These are phyloP conservation scores for Penicillium sp. DNA, from an alignment of 2,329 filamentous ascomycete species.

Conservation along the genomic window DNA sequence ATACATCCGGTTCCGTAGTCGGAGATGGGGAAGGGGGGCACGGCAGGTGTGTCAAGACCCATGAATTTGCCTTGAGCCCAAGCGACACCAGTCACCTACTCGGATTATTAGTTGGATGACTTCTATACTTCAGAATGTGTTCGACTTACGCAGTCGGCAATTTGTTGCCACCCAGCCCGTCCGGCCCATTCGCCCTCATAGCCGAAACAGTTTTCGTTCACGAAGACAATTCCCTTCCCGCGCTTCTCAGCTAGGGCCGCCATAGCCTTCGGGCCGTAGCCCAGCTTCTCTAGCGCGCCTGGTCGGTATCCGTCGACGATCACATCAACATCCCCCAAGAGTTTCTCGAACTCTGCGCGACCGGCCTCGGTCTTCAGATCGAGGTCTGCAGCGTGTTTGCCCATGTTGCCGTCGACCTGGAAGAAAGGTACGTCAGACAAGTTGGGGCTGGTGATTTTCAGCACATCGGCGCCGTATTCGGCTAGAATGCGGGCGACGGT, in stretches of 20 bases:
- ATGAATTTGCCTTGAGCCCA: conserved; percentile 47
- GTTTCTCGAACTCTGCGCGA: conserved; percentile 56
- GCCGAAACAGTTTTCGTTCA: conserved; percentile 73
- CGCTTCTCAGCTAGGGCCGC: conserved; percentile 55
- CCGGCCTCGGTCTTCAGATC: conserved; percentile 60
- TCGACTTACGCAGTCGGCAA: conserved; percentile 63
- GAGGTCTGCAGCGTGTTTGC: conserved; percentile 66
- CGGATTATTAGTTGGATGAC: neutral
- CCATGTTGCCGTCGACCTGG: conserved; percentile 71
- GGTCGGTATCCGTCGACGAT: conserved; percentile 70
- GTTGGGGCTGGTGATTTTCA: conserved; percentile 68
- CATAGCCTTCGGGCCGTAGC: conserved; percentile 60
- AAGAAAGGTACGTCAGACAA: conserved; percentile 71
- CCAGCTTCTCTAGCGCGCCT: conserved; percentile 62
- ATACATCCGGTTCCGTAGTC: conserved; percentile 71
- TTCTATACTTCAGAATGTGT: neutral
- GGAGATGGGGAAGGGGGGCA: conserved; percentile 54
- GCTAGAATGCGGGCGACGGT: conserved; percentile 68
- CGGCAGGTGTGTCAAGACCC: conserved; percentile 39
- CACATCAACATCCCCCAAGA: conserved; percentile 64
- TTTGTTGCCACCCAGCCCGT: conserved; percentile 70
- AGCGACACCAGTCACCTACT: conserved; percentile 42
- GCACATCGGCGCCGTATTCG: conserved; percentile 72
- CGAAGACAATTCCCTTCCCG: conserved; percentile 65
- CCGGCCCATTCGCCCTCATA: conserved; percentile 62